Percentiles rank a stretch among this genome's conserved stretches.
Conservation (phyloP, 768 basidiomycete species). For the Amanita jacksonii region DNA sequence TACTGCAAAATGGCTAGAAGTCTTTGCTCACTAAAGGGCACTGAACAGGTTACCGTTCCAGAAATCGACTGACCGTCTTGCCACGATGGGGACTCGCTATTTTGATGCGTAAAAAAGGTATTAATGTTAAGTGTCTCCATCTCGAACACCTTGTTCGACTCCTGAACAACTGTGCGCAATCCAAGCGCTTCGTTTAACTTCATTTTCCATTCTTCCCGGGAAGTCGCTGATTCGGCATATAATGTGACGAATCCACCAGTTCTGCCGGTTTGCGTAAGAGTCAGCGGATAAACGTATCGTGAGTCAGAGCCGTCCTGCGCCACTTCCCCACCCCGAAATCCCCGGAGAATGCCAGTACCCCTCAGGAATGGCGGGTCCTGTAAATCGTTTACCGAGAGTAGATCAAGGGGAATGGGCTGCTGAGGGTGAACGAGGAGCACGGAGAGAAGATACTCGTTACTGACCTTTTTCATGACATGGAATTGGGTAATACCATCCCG, state of each 20-base stretch:
- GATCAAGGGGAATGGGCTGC: slow-evolving; percentile 90
- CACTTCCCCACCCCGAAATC: slow-evolving; percentile 31
- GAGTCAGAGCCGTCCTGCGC: slow-evolving; percentile 47
- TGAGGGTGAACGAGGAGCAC: slow-evolving; percentile 4
- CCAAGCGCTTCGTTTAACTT: slow-evolving; percentile 86
- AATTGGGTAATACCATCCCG: slow-evolving; percentile 70
- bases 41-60: slow-evolving; percentile 90
- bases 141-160: slow-evolving; percentile 93
- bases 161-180: slow-evolving; percentile 77
- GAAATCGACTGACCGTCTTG: slow-evolving; percentile 59
- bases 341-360: slow-evolving; percentile 60
- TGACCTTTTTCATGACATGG: slow-evolving; percentile 69
- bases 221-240: slow-evolving; percentile 74
- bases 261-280: slow-evolving; percentile 81
- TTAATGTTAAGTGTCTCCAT: slow-evolving; percentile 83
- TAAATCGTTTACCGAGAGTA: slow-evolving; percentile 80
- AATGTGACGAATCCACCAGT: slow-evolving; percentile 80
- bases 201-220: slow-evolving; percentile 79
- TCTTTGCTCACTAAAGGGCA: slow-evolving; percentile 73
- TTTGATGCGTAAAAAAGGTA: slow-evolving; percentile 74
- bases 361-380: slow-evolving; percentile 72
- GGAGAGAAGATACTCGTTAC: slow-evolving; percentile 16
- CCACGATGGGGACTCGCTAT: slow-evolving; percentile 47
- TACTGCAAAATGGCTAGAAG: not conserved
- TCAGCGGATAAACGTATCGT: slow-evolving; percentile 78